These are phyloP conservation scores for Kazachstania bromeliacearum DNA, from an alignment of 805 yeast species.

Conservation along the genomic window DNA sequence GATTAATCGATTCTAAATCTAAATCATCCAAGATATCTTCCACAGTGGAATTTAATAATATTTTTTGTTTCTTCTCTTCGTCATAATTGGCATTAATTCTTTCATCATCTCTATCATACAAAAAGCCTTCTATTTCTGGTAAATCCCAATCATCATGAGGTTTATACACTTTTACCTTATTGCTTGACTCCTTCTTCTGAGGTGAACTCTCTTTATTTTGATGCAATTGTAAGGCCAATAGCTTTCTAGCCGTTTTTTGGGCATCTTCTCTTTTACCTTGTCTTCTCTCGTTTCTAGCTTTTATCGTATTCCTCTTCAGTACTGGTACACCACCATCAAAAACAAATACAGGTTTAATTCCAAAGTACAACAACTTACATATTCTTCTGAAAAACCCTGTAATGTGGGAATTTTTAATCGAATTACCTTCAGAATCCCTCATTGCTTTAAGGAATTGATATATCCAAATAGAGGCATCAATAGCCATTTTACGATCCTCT, in stretches of 20 bases:
- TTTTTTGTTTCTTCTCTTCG: conserved; percentile 35
- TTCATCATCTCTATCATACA: conserved; percentile 48
- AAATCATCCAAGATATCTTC: conserved; percentile 58
- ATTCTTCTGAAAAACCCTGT: conserved; percentile 94
- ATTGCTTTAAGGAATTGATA: conserved; percentile 95
- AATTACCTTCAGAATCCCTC: conserved; percentile 73
- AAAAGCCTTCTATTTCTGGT: conserved; percentile 56
- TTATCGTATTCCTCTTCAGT: conserved; percentile 70
- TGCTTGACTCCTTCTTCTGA: neutral
- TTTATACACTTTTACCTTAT: conserved; percentile 23
- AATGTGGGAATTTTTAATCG: conserved; percentile 70
- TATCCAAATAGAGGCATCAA: conserved; percentile 98
- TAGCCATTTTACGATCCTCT: conserved; percentile 70
- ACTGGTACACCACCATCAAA: conserved; percentile 94
- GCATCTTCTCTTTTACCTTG: conserved; percentile 67
- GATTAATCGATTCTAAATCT: conserved; percentile 68
- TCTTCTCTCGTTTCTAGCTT: conserved; percentile 59
- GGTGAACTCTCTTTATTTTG: conserved; percentile 16
- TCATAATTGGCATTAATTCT: conserved; percentile 71
- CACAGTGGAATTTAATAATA: conserved; percentile 34
- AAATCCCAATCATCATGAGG: conserved; percentile 74
- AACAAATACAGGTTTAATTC: conserved; percentile 81
- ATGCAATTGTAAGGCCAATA: conserved; percentile 74
- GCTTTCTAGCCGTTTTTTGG: conserved; percentile 63
- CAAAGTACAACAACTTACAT: conserved; percentile 80